A percentile compares a stretch with the other conserved stretches of the same genome.
phyloP scores from a whole-genome alignment of 371 early-diverging fungal species.

The Basidiobolus meristosporus region DNA sequence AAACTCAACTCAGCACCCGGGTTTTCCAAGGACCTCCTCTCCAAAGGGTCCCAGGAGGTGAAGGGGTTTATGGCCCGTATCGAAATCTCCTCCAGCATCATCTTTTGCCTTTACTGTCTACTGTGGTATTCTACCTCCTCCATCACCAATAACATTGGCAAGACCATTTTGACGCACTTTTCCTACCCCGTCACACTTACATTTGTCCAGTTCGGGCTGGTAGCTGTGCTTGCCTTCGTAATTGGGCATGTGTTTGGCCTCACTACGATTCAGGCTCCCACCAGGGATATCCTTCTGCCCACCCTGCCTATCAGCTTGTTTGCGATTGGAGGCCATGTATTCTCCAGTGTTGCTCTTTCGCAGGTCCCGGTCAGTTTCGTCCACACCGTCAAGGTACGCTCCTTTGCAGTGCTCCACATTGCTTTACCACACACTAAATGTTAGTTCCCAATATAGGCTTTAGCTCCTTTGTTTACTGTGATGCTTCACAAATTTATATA shows the following conservation, averaged over 20 bases:
- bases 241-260: conserved; percentile 16
- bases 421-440: background rate
- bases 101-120: no score
- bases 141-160: conserved; percentile 61
- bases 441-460: conserved; percentile 24
- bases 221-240: conserved; percentile 31
- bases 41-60: no score
- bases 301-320: conserved; percentile 53
- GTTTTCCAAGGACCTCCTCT: no score
- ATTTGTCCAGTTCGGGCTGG: conserved; percentile 53
- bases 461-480: conserved; percentile 78
- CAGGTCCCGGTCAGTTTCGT: conserved; percentile 64
- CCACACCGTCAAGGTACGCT: conserved; percentile 71
- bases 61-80: no score
- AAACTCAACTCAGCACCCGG: no score
- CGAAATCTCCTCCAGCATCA: no score
- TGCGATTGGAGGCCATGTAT: conserved; percentile 69
- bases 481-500: conserved; percentile 47
- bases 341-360: conserved; percentile 54
- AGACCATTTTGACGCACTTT: conserved; percentile 50
- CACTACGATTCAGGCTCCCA: conserved; percentile 26
- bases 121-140: conserved; percentile 66
- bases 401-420: background rate
- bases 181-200: conserved; percentile 64
- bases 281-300: conserved; percentile 24